Evolutionary conservation across 441 rosid species (phyloP).

Genomic region (Adansonia rubrostipa): DNA sequence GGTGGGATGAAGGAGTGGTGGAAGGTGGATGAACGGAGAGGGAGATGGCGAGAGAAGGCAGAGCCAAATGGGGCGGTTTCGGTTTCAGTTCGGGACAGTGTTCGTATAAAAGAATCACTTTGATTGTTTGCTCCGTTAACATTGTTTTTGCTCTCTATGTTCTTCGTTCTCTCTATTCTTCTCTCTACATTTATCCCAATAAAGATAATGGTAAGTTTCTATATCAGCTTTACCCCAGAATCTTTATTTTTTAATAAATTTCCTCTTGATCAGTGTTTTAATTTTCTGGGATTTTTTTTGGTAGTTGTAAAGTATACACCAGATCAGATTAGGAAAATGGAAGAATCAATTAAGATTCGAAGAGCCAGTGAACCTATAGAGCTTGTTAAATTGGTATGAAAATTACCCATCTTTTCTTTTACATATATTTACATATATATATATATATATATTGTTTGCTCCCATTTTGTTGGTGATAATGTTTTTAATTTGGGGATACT

Average conservation of each 20-base stretch:
- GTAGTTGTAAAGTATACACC: constrained; percentile 72
- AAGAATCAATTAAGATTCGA: constrained; percentile 85
- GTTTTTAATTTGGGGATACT: neutral
- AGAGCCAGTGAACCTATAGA: constrained; percentile 62
- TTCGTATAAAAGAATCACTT: constrained; percentile 75
- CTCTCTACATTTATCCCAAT: constrained; percentile 70
- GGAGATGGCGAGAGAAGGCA: constrained; percentile 61
- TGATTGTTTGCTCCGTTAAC: constrained; percentile 78
- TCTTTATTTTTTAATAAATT: constrained; percentile 2
- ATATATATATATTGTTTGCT: constrained; percentile 5
- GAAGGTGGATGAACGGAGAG: constrained; percentile 17
- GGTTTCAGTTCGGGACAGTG: constrained; percentile 14
- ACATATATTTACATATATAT: neutral
- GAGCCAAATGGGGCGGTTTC: constrained; percentile 53
- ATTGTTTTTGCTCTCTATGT: constrained; percentile 86
- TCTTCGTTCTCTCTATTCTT: constrained; percentile 77
- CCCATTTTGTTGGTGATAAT: constrained; percentile 19
- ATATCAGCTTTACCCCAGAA: neutral
- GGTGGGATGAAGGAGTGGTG: constrained; percentile 71
- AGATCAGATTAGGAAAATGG: constrained; percentile 86
- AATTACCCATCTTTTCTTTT: constrained; percentile 8
- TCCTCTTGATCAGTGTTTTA: neutral
- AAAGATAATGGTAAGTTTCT: constrained; percentile 37
- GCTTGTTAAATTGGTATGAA: constrained; percentile 65
- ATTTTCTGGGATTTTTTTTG: neutral